phyloP scores from a whole-genome alignment of 2,329 filamentous ascomycete species.

The Ceratocystis cacaofunesta region DNA sequence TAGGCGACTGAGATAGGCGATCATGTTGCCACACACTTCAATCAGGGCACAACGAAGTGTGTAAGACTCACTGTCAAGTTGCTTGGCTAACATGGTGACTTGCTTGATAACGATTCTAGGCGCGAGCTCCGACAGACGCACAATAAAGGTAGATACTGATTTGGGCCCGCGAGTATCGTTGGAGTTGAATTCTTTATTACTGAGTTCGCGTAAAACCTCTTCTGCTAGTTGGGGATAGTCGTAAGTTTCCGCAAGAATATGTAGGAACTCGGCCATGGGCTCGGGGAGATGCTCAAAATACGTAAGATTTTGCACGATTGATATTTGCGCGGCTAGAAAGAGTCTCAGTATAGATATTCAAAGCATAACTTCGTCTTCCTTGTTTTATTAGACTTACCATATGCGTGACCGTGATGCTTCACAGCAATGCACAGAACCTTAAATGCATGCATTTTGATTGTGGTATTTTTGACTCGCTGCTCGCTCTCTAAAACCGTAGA shows the following conservation, averaged over 20 bases:
- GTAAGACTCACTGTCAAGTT: constrained; percentile 94
- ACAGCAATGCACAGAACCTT: constrained; percentile 92
- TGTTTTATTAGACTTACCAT: constrained; percentile 42
- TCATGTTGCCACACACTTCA: constrained; percentile 92
- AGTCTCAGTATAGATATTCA: constrained; percentile 22
- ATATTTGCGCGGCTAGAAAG: constrained; percentile 71
- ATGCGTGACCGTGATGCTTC: constrained; percentile 94
- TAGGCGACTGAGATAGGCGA: constrained; percentile 76
- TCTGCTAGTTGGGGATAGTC: constrained; percentile 92
- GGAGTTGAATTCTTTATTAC: constrained; percentile 94
- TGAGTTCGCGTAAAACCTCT: constrained; percentile 83
- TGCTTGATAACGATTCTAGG: constrained; percentile 92
- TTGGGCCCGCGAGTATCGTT: constrained; percentile 93
- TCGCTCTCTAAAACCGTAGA: constrained; percentile 93
- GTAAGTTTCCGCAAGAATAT: constrained; percentile 92
- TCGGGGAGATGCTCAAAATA: constrained; percentile 99
- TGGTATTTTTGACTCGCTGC: constrained; percentile 72
- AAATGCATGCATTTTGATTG: constrained; percentile 92
- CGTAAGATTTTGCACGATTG: constrained; percentile 90
- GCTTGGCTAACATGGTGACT: constrained; percentile 87
- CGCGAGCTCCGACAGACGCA: constrained; percentile 81
- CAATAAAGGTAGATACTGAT: constrained; percentile 85
- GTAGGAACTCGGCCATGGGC: constrained; percentile 95
- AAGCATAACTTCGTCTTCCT: background rate
- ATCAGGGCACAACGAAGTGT: constrained; percentile 86